These are phyloP conservation scores for Saturnispora ahearnii DNA, from an alignment of 805 yeast genomes.

Conservation along the genomic window DNA sequence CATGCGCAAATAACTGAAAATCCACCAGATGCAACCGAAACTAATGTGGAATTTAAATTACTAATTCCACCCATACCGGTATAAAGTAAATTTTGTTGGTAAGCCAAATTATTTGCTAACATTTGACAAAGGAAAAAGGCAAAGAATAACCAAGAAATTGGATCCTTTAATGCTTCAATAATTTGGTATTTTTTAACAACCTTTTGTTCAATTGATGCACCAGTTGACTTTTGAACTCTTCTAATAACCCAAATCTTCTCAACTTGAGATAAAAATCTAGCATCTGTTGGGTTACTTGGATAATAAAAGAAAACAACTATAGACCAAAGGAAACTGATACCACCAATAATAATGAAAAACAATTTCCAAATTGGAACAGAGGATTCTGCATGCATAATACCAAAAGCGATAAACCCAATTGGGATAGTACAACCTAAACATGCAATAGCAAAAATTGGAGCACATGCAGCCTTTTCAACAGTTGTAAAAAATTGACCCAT, in stretches of 20 bases:
- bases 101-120: slow-evolving; percentile 44
- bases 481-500: slow-evolving; percentile 42
- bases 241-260: slow-evolving; percentile 46
- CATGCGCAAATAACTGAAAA: slow-evolving; percentile 35
- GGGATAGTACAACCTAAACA: slow-evolving; percentile 38
- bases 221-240: slow-evolving; percentile 30
- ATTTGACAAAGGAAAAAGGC: slow-evolving; percentile 35
- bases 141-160: slow-evolving; percentile 37
- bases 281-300: slow-evolving; percentile 50
- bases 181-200: slow-evolving; percentile 39
- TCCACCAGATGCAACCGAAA: slow-evolving; percentile 46
- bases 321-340: slow-evolving; percentile 37
- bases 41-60: slow-evolving; percentile 40
- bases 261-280: slow-evolving; percentile 36
- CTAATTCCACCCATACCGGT: slow-evolving; percentile 32
- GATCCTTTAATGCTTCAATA: slow-evolving; percentile 43
- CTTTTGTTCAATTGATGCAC: slow-evolving; percentile 36
- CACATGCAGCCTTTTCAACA: slow-evolving; percentile 37
- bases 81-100: slow-evolving; percentile 43
- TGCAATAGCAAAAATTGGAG: slow-evolving; percentile 45
- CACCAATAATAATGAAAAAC: slow-evolving; percentile 48
- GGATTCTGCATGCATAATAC: slow-evolving; percentile 24
- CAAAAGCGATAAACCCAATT: slow-evolving; percentile 31
- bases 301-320: slow-evolving; percentile 31
- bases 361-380: slow-evolving; percentile 39